Percentiles rank a stretch among this genome's conserved stretches.
Evolutionary conservation across 352 stramenopile species (phyloP).

Genomic region (Pythium scleroteichum): DNA sequence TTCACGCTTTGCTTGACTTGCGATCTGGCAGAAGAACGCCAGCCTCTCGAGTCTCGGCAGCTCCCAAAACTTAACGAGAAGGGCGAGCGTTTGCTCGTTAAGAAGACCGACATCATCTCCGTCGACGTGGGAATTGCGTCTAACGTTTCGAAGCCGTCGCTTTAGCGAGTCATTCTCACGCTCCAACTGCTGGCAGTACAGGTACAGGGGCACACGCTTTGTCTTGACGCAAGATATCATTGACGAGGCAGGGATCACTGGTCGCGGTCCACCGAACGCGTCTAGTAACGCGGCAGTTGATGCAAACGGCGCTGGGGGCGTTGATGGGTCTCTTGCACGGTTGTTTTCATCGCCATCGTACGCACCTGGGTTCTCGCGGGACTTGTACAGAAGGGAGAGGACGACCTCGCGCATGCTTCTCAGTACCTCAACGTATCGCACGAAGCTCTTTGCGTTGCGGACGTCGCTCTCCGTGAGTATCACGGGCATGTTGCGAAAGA

Average conservation of each 20-base stretch:
- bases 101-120: conserved; percentile 47
- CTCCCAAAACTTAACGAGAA: conserved; percentile 71
- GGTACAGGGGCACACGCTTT: conserved; percentile 42
- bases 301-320: conserved; percentile 10
- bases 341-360: conserved; percentile 18
- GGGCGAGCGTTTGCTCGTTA: conserved; percentile 53
- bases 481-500: conserved; percentile 61
- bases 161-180: conserved; percentile 40
- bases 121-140: conserved; percentile 6
- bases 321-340: neutral
- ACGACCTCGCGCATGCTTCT: conserved; percentile 56
- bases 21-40: conserved; percentile 71
- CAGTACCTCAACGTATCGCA: conserved; percentile 59
- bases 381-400: conserved; percentile 52
- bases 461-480: conserved; percentile 48
- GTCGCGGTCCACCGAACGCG: neutral
- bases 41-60: conserved; percentile 57
- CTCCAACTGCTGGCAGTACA: conserved; percentile 71
- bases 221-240: neutral
- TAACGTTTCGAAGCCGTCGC: conserved; percentile 28
- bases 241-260: neutral
- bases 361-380: neutral
- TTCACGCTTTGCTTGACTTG: conserved; percentile 51
- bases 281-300: conserved; percentile 13
- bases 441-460: conserved; percentile 46